These are phyloP conservation scores for Colletotrichum navitas DNA, from an alignment of 2,329 filamentous ascomycete species.

Conservation along the genomic window DNA sequence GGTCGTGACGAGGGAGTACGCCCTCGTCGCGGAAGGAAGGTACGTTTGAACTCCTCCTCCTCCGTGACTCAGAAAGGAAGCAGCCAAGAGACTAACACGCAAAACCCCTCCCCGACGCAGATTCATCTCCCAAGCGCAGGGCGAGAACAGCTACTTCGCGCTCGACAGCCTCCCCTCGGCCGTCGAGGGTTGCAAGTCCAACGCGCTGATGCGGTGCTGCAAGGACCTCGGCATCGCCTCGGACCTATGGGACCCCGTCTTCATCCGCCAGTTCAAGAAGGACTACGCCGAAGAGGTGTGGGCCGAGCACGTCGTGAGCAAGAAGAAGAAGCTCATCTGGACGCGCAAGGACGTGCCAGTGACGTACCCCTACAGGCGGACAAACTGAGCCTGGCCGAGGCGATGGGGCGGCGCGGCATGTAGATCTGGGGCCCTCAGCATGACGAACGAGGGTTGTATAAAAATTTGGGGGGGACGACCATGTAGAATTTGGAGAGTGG, in stretches of 20 bases:
- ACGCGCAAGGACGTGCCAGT: conserved; percentile 85
- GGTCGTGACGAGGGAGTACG: conserved; percentile 90
- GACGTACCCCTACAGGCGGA: conserved; percentile 68
- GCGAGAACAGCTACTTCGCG: conserved; percentile 94
- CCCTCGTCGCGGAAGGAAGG: conserved; percentile 88
- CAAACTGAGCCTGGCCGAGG: background rate
- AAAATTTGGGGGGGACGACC: background rate
- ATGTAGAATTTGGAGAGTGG: background rate
- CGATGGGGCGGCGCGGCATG: no score
- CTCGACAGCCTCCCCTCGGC: conserved; percentile 92
- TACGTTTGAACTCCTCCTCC: conserved; percentile 57
- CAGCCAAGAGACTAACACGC: background rate
- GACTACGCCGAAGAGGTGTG: conserved; percentile 82
- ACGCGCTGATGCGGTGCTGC: conserved; percentile 97
- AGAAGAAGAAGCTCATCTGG: conserved; percentile 92
- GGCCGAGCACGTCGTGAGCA: conserved; percentile 88
- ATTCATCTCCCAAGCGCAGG: conserved; percentile 90
- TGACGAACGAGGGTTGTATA: background rate
- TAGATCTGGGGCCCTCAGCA: background rate
- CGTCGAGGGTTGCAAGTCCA: conserved; percentile 97
- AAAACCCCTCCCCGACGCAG: conserved; percentile 59
- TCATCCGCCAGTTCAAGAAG: conserved; percentile 85
- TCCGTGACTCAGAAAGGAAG: background rate
- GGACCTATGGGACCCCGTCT: conserved; percentile 96
- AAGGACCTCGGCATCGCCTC: conserved; percentile 96